Evolutionary conservation across 169 alveolate genomes (phyloP).

Genomic region (Theileria equi): DNA sequence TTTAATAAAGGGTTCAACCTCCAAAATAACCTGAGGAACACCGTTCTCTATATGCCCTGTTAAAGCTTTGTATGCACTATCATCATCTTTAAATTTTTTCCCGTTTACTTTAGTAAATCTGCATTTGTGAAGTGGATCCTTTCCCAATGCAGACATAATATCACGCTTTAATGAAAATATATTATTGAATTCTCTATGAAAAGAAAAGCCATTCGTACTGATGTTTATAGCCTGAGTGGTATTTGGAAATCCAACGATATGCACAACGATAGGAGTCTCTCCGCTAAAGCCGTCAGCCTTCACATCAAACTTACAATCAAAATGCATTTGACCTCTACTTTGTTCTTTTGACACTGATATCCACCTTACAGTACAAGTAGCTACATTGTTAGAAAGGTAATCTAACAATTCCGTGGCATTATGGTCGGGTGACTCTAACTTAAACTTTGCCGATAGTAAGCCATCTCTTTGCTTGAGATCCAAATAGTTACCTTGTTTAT

Average conservation of each 20-base stretch:
- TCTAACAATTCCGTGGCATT: slow-evolving; percentile 32
- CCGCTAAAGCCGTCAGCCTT: slow-evolving; percentile 15
- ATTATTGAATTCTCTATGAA: slow-evolving; percentile 41
- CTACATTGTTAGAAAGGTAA: slow-evolving; percentile 17
- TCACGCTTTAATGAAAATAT: slow-evolving; percentile 17
- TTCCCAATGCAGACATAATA: slow-evolving; percentile 42
- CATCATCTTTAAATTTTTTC: slow-evolving; percentile 9
- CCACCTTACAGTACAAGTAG: slow-evolving; percentile 59
- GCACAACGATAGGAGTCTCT: slow-evolving; percentile 42
- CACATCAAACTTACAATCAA: slow-evolving; percentile 21
- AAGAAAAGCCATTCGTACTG: slow-evolving; percentile 46
- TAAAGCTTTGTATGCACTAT: slow-evolving; percentile 32
- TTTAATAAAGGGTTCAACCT: slow-evolving; percentile 43
- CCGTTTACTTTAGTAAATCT: slow-evolving; percentile 40
- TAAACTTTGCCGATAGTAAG: slow-evolving; percentile 36
- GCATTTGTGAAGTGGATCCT: slow-evolving; percentile 48
- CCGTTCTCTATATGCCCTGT: slow-evolving; percentile 31
- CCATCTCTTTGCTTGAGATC: slow-evolving; percentile 51
- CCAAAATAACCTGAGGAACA: slow-evolving; percentile 11
- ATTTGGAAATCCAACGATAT: slow-evolving; percentile 29
- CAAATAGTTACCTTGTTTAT: slow-evolving; percentile 28
- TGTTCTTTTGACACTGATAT: slow-evolving; percentile 29
- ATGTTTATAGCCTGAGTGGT: slow-evolving; percentile 20
- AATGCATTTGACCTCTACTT: slow-evolving; percentile 32
- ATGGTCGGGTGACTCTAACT: slow-evolving; percentile 18